A percentile compares a stretch with the other conserved stretches of the same genome.
phyloP scores from a whole-genome alignment of 208 protist genomes.

The Jaenimonas drosophilae region DNA sequence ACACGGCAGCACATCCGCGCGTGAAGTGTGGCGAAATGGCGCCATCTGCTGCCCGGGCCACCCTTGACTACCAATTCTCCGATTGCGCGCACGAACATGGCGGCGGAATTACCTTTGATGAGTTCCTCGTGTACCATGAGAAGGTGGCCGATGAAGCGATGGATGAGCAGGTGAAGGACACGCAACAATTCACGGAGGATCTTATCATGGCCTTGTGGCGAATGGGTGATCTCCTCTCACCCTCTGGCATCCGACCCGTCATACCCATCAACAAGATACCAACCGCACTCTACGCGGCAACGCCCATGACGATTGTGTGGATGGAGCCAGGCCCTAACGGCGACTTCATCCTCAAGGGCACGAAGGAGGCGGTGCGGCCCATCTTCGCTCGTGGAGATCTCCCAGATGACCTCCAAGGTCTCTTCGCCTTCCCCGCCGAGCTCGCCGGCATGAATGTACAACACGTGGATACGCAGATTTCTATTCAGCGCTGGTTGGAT shows the following conservation, averaged over 20 bases:
- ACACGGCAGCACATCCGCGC: constrained; percentile 54
- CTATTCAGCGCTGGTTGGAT: constrained; percentile 62
- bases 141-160: constrained; percentile 63
- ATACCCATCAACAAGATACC: constrained; percentile 31
- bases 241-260: constrained; percentile 56
- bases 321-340: constrained; percentile 11
- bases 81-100: constrained; percentile 27
- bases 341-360: constrained; percentile 35
- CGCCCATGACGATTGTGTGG: constrained; percentile 75
- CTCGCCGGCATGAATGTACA: constrained; percentile 46
- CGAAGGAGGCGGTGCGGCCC: constrained; percentile 63
- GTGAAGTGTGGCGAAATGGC: constrained; percentile 71
- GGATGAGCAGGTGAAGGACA: constrained; percentile 37
- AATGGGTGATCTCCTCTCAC: constrained; percentile 59
- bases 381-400: constrained; percentile 69
- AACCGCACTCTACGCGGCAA: constrained; percentile 42
- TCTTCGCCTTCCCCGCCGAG: constrained; percentile 77
- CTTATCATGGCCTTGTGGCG: constrained; percentile 66
- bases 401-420: constrained; percentile 59
- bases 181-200: constrained; percentile 36
- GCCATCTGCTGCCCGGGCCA: constrained; percentile 45
- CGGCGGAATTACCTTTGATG: constrained; percentile 62
- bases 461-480: constrained; percentile 40
- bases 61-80: constrained; percentile 46
- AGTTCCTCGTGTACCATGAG: constrained; percentile 73